Percentiles rank a stretch among this genome's conserved stretches.
Conservation (phyloP, 108 stramenopile species). For the Asterionellopsis glacialis region DNA sequence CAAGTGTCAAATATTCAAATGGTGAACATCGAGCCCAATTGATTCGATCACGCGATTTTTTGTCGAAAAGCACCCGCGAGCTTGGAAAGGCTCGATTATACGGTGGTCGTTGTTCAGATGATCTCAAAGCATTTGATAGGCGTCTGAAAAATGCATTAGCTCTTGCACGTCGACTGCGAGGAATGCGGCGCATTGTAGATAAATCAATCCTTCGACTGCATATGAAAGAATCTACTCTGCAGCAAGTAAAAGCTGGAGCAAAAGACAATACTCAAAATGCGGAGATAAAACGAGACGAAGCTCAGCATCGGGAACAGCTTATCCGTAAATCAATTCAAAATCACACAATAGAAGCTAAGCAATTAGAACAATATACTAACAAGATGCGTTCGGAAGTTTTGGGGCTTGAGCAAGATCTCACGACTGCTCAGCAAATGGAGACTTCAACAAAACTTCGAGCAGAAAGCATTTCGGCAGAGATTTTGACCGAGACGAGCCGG, state of each 20-base stretch:
- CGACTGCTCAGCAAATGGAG: constrained; percentile 40
- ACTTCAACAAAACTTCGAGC: constrained; percentile 42
- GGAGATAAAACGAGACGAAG: constrained; percentile 26
- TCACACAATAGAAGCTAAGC: constrained; percentile 25
- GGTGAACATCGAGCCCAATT: constrained; percentile 62
- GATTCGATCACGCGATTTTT: constrained; percentile 39
- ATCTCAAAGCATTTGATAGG: constrained; percentile 48
- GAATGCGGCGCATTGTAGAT: constrained; percentile 43
- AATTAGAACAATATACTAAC: constrained; percentile 28
- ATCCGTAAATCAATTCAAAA: constrained; percentile 37
- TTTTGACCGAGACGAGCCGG: constrained; percentile 40
- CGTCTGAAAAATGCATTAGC: constrained; percentile 49
- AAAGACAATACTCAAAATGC: constrained; percentile 24
- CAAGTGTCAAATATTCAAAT: constrained; percentile 62
- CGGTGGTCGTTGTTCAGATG: constrained; percentile 32
- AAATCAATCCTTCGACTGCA: constrained; percentile 28
- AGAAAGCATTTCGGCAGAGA: constrained; percentile 39
- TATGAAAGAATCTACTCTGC: constrained; percentile 28
- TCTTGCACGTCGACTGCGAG: constrained; percentile 29
- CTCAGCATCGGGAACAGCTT: constrained; percentile 27
- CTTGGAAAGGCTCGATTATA: constrained; percentile 39
- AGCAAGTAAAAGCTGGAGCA: constrained; percentile 28
- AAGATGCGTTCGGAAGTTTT: constrained; percentile 28
- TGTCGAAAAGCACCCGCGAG: constrained; percentile 42
- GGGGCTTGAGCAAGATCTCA: constrained; percentile 29